Evolutionary conservation across 352 stramenopile species (phyloP), one percentile per base, ranked within the genome.

Genomic region (Hyaloperonospora arabidopsidis): DNA sequence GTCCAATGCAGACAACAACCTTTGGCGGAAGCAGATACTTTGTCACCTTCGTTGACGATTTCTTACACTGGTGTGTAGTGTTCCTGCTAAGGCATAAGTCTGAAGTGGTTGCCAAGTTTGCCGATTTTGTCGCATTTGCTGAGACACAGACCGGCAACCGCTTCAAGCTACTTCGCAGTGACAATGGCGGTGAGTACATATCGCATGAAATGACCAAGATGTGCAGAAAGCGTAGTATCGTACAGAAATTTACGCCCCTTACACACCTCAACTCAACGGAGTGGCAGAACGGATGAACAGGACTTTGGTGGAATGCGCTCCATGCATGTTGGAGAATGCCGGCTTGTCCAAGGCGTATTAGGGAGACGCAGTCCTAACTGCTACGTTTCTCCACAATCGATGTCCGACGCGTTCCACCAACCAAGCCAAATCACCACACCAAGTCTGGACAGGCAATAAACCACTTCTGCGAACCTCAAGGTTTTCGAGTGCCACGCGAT

Each of bases 181-280:
- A 59, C 46, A 65, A 56, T 13, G 40, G 45, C 53, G 40, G 57
- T 32, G 49, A 57, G 21, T 57, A 57, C 25, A 57, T 21, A 8
- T 61, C 54, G 0, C 2, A 19, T 25, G 29, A 25, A 18, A 55
- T 61, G 32, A 47, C 44, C 52, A 58, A 51, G 32, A 54, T 59
- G 10, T 49, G 44, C 36, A 36, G 5, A 7, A 15, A 44, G 0
- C 35, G 35, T 5, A 47, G 54, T 0, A 61, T 61, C 21, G 25
- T 49, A 17, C 59, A 66, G 38, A 57, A 66, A 19, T 65, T 65
- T 39, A 65, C 58, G 3, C 52, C 52, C 28, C 58, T 0, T 54
- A 61, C 29, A 65, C 58, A n/a, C 36, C 58, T 29, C 46, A 65
- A 17, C 21, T 52, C 22, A 65, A 52, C 10, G 51, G 52, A 53